Base-by-base conservation (phyloP, 2,329 filamentous ascomycete species). In the Botrytis galanthina region DNA sequence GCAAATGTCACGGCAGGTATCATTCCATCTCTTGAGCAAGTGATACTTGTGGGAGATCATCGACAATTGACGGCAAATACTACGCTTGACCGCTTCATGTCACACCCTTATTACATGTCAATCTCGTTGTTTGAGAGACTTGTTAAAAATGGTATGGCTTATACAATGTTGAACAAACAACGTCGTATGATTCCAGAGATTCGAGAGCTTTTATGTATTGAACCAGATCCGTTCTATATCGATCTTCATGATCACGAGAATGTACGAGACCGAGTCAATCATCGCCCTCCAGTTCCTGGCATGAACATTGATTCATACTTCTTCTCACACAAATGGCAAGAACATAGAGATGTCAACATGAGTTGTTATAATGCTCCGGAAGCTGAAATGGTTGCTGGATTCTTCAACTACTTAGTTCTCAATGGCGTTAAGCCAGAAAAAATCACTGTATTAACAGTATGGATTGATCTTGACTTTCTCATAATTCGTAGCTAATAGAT, bases 391-490 rank as follows among this genome's bases (percentile, higher is more conserved):
- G 85, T 97, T 44, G 87, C 90, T 0, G 86, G 86, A 0, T 92
- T 97, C 76, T 90, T 91, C 76, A 84, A 88, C 39, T 92, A 97
- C 78, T 87, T 98, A 0, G 81, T 91, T 1, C 83, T 89, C 74
- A 95, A 95, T 75, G 91, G 91, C 0, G 83, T 91, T 1, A 77
- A 83, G 0, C 80, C 87, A 0, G 80, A 83, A 0, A 85, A 91
- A 9, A 94, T 97, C 73, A 97, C 94, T 0, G 84, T 97, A 4
- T 82, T 98, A 68, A 95, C 94, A 0, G 77, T 79, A 75, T 68
- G 72, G 16, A 26, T 37, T n/a, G 6, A 44, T 60, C 4, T 22
- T 14, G 9, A 4, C 0, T 18, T 18, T 12, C 3, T 39, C 22
- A 10, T 6, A 26, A 12, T 7, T 18, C 8, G 26, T 44, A 4